Conservation (phyloP, 495 filamentous ascomycete species). For the Aspergillus affinis region DNA sequence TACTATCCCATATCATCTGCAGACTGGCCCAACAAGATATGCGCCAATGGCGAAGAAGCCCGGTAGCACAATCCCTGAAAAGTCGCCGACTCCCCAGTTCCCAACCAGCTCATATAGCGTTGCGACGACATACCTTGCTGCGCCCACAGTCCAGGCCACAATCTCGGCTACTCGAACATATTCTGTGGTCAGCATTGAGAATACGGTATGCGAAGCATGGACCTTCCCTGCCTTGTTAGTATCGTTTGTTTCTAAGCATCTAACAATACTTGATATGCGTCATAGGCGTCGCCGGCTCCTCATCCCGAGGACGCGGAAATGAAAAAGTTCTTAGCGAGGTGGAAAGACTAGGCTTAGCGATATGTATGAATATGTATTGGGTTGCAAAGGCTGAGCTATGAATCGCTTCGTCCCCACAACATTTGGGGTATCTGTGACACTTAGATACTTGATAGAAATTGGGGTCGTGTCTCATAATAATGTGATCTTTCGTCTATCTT, state of each 20-base stretch:
- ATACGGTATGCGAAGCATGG: slow-evolving; percentile 54
- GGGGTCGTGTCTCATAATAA: neutral
- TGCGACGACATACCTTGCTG: slow-evolving; percentile 56
- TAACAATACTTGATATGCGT: neutral
- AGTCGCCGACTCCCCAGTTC: slow-evolving; percentile 50
- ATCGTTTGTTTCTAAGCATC: neutral
- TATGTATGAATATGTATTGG: neutral
- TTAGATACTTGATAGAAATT: neutral
- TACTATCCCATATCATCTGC: slow-evolving; percentile 58
- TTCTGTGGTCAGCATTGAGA: slow-evolving; percentile 55
- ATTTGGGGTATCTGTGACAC: too few relatives aligned
- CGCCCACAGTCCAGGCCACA: slow-evolving; percentile 58
- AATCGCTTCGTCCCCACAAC: neutral
- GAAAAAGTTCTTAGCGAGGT: slow-evolving; percentile 35
- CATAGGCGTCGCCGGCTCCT: slow-evolving; percentile 39
- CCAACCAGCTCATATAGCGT: slow-evolving; percentile 62
- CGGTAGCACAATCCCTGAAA: slow-evolving; percentile 63
- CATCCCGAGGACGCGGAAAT: slow-evolving; percentile 33
- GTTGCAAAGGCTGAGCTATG: neutral
- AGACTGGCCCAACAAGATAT: slow-evolving; percentile 65
- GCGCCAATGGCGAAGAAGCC: slow-evolving; percentile 73
- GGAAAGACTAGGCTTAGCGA: slow-evolving; percentile 27
- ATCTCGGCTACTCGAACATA: slow-evolving; percentile 60
- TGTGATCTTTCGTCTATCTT: neutral
- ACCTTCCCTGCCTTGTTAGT: neutral